Base-by-base conservation (phyloP, 768 basidiomycete species). In the Xerocomellus dryophilus region DNA sequence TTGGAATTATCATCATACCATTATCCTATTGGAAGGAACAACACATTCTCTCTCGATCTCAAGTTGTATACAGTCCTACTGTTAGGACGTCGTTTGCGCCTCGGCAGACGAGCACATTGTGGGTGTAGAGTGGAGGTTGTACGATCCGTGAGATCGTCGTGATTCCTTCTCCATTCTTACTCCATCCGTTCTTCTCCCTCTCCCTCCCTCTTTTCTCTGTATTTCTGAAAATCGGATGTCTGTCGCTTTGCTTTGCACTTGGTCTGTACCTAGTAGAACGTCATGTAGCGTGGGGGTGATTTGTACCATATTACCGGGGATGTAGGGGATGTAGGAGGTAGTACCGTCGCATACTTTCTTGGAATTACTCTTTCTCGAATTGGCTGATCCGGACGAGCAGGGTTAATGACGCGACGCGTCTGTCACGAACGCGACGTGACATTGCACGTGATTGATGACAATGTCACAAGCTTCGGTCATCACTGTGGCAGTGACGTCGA, bases 341-440 rank as follows among this genome's bases (percentile, higher is more conserved):
- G 36, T 44, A 43, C 17, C 44, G 47, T 54, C 51, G 48, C 47
- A 44, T 43, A 61, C 40, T 66, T 66, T 66, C 59, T 63, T 68
- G 54, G 50, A 58, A 54, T 57, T 31, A 25, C 23, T n/a, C 2
- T 21, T 12, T 46, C 20, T 61, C 43, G 11, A 5, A 39, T 49
- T 27, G 34, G 21, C 25, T 47, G 60, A 38, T 57, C 42, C 41
- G 43, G 39, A 7, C 29, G 34, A n/a, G 21, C 5, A 6, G 14
- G 40, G n/a, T 36, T 39, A 23, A 42, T 49, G 43, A 55, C 59
- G 58, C 53, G 60, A 58, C 67, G 66, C 66, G 67, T 39, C 54
- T 40, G 60, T 64, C 60, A 57, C 59, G 12, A 42, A 71, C 67
- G 57, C 67, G 67, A 5, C 44, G 67, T 71, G 69, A 71, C 69